These are phyloP conservation scores for Dendrobium catenatum DNA, from an alignment of 106 monocot species.

Conservation along the genomic window DNA sequence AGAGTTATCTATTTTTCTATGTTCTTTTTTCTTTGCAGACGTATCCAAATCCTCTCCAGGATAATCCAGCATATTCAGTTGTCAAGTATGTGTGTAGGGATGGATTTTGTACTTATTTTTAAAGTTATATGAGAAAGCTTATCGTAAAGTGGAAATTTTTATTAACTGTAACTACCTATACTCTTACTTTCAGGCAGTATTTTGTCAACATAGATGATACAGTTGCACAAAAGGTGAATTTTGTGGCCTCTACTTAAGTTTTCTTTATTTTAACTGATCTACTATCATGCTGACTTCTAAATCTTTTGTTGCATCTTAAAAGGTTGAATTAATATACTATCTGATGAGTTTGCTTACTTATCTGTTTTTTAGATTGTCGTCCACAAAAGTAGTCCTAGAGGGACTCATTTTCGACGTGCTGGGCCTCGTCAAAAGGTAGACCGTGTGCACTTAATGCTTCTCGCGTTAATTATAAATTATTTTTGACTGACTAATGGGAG, in stretches of 20 bases:
- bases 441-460: neutral
- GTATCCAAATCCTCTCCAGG: slow-evolving; percentile 78
- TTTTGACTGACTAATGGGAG: neutral
- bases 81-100: slow-evolving; percentile 57
- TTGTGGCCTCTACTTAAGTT: neutral
- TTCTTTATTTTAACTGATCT: slow-evolving; percentile 4
- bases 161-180: neutral
- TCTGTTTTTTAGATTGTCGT: slow-evolving; percentile 54
- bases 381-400: slow-evolving; percentile 55
- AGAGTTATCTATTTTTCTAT: neutral
- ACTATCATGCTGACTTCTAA: neutral
- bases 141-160: neutral
- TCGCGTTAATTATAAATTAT: neutral
- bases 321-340: neutral
- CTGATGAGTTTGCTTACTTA: neutral
- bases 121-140: neutral
- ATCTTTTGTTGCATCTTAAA: neutral
- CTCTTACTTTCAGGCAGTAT: slow-evolving; percentile 57
- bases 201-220: slow-evolving; percentile 82
- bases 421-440: slow-evolving; percentile 81
- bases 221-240: slow-evolving; percentile 60
- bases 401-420: slow-evolving; percentile 76
- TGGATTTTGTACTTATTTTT: neutral
- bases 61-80: slow-evolving; percentile 84
- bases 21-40: slow-evolving; percentile 33